Evolutionary conservation across 1,284 basidiomycete species (phyloP), one percentile per base, ranked within the genome.

Genomic region (Thecaphora frezii): DNA sequence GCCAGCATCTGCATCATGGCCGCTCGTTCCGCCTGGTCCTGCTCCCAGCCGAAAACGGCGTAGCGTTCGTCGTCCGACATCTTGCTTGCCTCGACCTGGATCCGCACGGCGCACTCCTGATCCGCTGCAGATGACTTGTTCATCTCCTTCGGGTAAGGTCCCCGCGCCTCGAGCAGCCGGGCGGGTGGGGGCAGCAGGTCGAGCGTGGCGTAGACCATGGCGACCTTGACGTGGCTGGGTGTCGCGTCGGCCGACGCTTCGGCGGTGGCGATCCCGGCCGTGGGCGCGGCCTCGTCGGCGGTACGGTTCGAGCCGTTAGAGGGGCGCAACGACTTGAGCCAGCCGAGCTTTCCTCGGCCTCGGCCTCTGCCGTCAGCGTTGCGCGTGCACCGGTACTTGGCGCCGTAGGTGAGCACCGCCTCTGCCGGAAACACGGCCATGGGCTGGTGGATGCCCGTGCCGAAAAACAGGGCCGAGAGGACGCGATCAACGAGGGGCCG

Each of bases 91-190:
- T 59, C 53, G 36, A 36, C 24, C 26, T 40, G 24, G 23, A 13
- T 19, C 25, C 40, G 5, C 7, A 48, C 9, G 21, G 46, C 46
- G 7, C 16, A 12, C n/a, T 48, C 40, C n/a, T 22, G 21, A 16
- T 62, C 64, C 22, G 55, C 50, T 21, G 54, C 50, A 0, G 51
- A 48, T 0, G 51, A 52, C 19, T 59, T 60, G 55, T 66, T 66
- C 59, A 62, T 59, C 45, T 66, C 64, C 26, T 51, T 26, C 2
- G 64, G 64, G n/a, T 62, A 66, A 0, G 59, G 64, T 1, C 63
- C 63, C 8, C 52, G 46, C 0, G 58, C 51, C 26, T 66, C 59
- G 14, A 59, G 26, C 23, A 66, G 45, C 7, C 64, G 52, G 3
- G 55, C 45, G 1, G 59, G 64, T 22, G 64, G 64, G 1, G 59